phyloP scores from a whole-genome alignment of 345 rosid species.

The Boechera retrofracta region DNA sequence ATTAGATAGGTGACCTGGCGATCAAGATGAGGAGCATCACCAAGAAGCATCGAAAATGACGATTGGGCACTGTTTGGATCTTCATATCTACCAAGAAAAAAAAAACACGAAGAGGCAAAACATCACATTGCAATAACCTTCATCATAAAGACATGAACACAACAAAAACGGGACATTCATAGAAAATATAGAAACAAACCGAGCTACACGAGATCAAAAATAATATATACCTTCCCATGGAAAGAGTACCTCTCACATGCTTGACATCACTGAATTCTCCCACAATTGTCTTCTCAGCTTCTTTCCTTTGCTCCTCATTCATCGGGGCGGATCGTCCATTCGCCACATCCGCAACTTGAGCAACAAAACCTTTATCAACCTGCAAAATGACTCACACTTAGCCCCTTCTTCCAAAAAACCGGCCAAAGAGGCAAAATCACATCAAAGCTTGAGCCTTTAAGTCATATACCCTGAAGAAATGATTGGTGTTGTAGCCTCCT shows the following conservation, averaged over 20 bases:
- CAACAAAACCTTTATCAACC: slow-evolving; percentile 97
- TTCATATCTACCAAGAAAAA: slow-evolving; percentile 53
- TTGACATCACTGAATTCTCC: slow-evolving; percentile 93
- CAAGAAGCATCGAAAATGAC: slow-evolving; percentile 96
- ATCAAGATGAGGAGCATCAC: slow-evolving; percentile 97
- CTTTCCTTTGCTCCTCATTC: slow-evolving; percentile 79
- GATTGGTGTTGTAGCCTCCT: slow-evolving; percentile 90
- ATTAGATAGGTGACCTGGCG: slow-evolving; percentile 56
- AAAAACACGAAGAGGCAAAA: neutral
- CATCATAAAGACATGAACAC: slow-evolving; percentile 5
- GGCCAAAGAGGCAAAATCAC: slow-evolving; percentile 12
- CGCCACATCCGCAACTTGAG: slow-evolving; percentile 95
- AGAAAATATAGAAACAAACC: neutral
- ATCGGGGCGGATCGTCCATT: slow-evolving; percentile 82
- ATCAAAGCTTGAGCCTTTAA: slow-evolving; percentile 28
- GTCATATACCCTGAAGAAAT: slow-evolving; percentile 81
- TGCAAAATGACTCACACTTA: slow-evolving; percentile 39
- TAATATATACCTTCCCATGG: slow-evolving; percentile 75
- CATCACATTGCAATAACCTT: neutral
- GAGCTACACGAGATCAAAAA: neutral
- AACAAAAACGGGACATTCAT: neutral
- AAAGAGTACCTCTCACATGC: slow-evolving; percentile 87
- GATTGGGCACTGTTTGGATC: slow-evolving; percentile 94
- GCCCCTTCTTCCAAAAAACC: neutral
- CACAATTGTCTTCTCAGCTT: slow-evolving; percentile 71